Evolutionary conservation across 1,139 yeast genomes (phyloP), one percentile per base, ranked within the genome.

Genomic region (Arxiozyma slooffiae): DNA sequence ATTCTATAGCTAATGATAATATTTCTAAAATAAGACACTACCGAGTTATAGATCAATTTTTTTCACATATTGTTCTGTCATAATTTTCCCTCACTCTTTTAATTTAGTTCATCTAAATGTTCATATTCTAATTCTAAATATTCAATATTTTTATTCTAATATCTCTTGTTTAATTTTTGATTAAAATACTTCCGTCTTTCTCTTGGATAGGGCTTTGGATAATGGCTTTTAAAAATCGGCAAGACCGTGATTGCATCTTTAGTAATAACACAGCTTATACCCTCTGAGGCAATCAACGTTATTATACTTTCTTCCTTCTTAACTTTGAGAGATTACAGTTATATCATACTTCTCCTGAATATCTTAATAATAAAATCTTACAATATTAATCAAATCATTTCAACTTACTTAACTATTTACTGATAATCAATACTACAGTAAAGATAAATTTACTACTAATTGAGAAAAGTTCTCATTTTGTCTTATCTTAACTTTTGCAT

Each of bases 1-100:
- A 89, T 64, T 90, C 97, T 0, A 97, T 96, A 37, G 95, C 95
- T 40, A 92, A 94, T 47, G 92, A 70, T 58, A 92, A 71, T 62
- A 92, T 97, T 57, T n/a, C n/a, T n/a, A n/a, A n/a, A n/a, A n/a
- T n/a, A n/a, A n/a, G n/a, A n/a, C n/a, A n/a, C n/a, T n/a, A n/a
- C n/a, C n/a, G n/a, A n/a, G n/a, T n/a, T n/a, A n/a, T n/a, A n/a
- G n/a, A n/a, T n/a, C n/a, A n/a, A n/a, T n/a, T n/a, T n/a, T n/a
- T n/a, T n/a, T n/a, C n/a, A n/a, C n/a, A n/a, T n/a, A n/a, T 94
- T 0, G 96, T 95, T 11, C 86, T 80, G 48, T 77, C 80, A 0
- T 75, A 77, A 24, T 72, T 70, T 16, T 49, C 53, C 14, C n/a
- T n/a, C n/a, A n/a, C n/a, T n/a, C n/a, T 41, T 50, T 41, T 74